Percentiles rank a stretch among this genome's conserved stretches.
phyloP scores from a whole-genome alignment of 2,329 filamentous ascomycete species.

The Pseudogymnoascus sp. region DNA sequence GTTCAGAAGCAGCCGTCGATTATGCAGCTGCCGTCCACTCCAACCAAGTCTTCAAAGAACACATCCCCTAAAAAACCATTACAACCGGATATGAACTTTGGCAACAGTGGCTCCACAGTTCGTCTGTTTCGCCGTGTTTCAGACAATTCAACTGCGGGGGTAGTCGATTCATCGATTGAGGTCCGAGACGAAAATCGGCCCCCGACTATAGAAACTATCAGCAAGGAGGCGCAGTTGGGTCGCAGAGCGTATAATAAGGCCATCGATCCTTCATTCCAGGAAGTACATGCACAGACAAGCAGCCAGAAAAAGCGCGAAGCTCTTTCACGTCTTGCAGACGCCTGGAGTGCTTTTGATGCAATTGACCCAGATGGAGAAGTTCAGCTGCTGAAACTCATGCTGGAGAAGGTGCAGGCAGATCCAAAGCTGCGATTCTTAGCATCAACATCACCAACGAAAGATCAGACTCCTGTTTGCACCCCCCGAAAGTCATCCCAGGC shows the following conservation, averaged over 20 bases:
- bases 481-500: conserved; percentile 37
- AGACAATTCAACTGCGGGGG: conserved; percentile 44
- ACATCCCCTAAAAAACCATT: conserved; percentile 61
- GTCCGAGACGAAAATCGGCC: conserved; percentile 57
- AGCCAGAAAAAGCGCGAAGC: conserved; percentile 71
- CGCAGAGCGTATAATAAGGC: conserved; percentile 74
- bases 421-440: conserved; percentile 44
- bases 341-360: conserved; percentile 76
- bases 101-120: conserved; percentile 86
- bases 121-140: conserved; percentile 87
- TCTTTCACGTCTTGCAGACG: conserved; percentile 74
- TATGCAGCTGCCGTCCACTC: conserved; percentile 24
- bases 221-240: conserved; percentile 78
- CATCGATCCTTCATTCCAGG: conserved; percentile 75
- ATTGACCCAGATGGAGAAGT: conserved; percentile 88
- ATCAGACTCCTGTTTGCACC: conserved; percentile 49
- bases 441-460: conserved; percentile 20
- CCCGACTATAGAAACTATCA: conserved; percentile 49
- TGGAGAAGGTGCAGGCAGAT: conserved; percentile 66
- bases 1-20: conserved; percentile 35
- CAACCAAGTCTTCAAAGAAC: conserved; percentile 19
- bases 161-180: conserved; percentile 14
- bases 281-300: conserved; percentile 74
- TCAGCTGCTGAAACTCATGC: conserved; percentile 70
- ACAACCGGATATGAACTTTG: conserved; percentile 85